phyloP scores from a whole-genome alignment of 176 grass and related monocot genomes.

The Phoenix dactylifera region DNA sequence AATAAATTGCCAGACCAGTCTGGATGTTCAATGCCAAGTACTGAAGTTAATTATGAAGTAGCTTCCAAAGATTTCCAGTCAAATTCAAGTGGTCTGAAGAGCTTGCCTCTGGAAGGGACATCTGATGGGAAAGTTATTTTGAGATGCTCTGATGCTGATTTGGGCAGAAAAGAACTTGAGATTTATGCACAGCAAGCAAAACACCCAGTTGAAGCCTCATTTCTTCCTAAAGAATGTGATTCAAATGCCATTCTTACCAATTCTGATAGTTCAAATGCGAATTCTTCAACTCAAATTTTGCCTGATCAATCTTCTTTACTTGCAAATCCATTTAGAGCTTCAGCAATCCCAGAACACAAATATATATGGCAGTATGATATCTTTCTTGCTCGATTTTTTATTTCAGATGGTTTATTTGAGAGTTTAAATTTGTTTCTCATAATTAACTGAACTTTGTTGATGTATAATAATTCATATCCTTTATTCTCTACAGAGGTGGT shows the following conservation, averaged over 20 bases:
- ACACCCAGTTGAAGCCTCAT: conserved; percentile 1
- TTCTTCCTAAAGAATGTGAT: conserved; percentile 17
- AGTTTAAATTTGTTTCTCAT: not conserved
- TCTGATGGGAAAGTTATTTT: conserved; percentile 22
- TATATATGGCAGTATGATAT: conserved; percentile 92
- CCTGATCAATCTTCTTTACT: conserved; percentile 34
- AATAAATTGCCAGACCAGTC: conserved; percentile 24
- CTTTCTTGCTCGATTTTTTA: conserved; percentile 2
- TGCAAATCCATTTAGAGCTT: conserved; percentile 32
- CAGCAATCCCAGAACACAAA: conserved; percentile 60
- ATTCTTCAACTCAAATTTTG: conserved; percentile 22
- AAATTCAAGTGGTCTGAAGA: conserved; percentile 16
- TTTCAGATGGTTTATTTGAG: not conserved
- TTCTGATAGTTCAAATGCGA: conserved; percentile 25
- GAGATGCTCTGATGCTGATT: not conserved
- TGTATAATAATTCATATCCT: no score
- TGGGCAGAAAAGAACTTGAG: not conserved
- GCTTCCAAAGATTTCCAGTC: conserved; percentile 29
- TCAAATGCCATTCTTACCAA: conserved; percentile 8
- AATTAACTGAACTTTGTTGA: no score
- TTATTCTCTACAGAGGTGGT: conserved; percentile 43
- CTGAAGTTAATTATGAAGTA: conserved; percentile 18
- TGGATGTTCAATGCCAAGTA: conserved; percentile 23
- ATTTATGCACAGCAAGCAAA: not conserved
- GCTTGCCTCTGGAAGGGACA: conserved; percentile 21